These are phyloP conservation scores for Saccharomycopsis hybrid DNA, from an alignment of 1,139 yeast genomes.

Conservation along the genomic window DNA sequence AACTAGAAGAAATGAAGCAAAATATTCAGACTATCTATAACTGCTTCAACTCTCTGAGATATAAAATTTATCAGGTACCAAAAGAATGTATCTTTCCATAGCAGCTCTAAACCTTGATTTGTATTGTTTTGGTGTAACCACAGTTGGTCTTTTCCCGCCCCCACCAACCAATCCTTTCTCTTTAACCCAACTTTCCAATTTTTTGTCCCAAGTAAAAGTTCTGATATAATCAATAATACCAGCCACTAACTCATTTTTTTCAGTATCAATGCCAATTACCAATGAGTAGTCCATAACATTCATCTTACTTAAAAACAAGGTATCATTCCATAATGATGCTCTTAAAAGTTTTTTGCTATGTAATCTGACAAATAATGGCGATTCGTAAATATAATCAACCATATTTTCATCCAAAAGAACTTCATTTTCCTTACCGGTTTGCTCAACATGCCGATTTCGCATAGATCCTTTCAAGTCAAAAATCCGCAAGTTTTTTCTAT, in stretches of 20 bases:
- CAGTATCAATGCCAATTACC: constrained; percentile 84
- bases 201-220: constrained; percentile 98
- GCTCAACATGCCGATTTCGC: constrained; percentile 95
- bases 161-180: constrained; percentile 86
- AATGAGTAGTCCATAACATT: constrained; percentile 98
- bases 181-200: constrained; percentile 97
- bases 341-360: constrained; percentile 80
- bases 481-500: constrained; percentile 73
- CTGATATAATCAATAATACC: constrained; percentile 95
- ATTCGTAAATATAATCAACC: constrained; percentile 96
- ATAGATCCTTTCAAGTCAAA: constrained; percentile 97
- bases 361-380: constrained; percentile 90
- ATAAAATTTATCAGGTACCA: constrained; percentile 90
- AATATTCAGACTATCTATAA: no score
- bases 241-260: constrained; percentile 64
- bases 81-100: constrained; percentile 89
- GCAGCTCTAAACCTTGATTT: constrained; percentile 93
- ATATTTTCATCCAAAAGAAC: constrained; percentile 93
- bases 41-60: background rate
- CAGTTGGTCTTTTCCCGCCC: constrained; percentile 91
- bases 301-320: constrained; percentile 90
- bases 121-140: constrained; percentile 93
- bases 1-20: no score
- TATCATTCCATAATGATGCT: constrained; percentile 92
- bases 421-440: constrained; percentile 92